phyloP scores from a whole-genome alignment of 2,329 filamentous ascomycete species.

The Alternaria triticimaculans region DNA sequence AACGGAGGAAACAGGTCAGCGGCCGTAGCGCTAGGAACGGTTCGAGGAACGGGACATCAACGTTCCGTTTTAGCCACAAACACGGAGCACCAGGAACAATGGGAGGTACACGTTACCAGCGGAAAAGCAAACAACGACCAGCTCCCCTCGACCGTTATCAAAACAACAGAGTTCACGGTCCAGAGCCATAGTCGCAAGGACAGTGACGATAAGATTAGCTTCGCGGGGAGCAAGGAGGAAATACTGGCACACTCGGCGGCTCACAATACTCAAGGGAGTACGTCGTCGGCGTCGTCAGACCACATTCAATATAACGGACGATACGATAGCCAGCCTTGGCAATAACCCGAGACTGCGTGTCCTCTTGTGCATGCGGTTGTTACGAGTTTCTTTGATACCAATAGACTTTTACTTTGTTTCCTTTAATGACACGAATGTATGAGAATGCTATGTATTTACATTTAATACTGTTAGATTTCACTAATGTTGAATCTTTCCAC shows the following conservation, averaged over 20 bases:
- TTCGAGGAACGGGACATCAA: constrained; percentile 13
- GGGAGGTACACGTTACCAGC: constrained; percentile 22
- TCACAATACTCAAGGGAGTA: constrained; percentile 12
- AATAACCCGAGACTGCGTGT: background rate
- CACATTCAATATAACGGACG: constrained; percentile 9
- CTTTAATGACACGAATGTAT: background rate
- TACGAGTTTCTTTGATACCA: constrained; percentile 1
- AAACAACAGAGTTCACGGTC: constrained; percentile 29
- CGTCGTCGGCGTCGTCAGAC: constrained; percentile 23
- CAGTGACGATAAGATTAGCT: constrained; percentile 11
- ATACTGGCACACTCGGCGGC: constrained; percentile 12
- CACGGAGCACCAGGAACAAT: constrained; percentile 12
- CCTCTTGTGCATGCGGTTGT: background rate
- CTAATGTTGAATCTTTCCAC: background rate
- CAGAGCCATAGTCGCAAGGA: constrained; percentile 24
- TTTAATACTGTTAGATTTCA: background rate
- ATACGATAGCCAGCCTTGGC: constrained; percentile 12
- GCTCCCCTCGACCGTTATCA: constrained; percentile 19
- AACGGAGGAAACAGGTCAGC: constrained; percentile 5
- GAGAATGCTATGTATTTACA: background rate
- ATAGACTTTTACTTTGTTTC: background rate
- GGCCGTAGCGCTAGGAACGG: constrained; percentile 19
- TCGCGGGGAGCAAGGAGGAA: constrained; percentile 24
- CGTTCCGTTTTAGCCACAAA: constrained; percentile 14
- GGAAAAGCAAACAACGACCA: constrained; percentile 13